Conservation (phyloP, 2,329 filamentous ascomycete species). For the Pyrenochaeta sp. region DNA sequence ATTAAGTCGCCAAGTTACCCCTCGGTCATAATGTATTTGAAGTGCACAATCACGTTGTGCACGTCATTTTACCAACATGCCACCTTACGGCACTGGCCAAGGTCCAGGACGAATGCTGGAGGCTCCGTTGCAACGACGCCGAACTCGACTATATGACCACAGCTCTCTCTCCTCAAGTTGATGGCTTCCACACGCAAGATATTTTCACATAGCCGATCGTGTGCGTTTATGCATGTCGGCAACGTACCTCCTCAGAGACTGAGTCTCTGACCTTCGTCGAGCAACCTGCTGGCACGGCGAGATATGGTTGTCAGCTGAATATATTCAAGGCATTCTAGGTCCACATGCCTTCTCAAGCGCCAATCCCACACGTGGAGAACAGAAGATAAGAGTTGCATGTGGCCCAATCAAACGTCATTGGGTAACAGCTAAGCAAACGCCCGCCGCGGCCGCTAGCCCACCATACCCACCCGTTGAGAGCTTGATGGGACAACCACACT, state of each 20-base stretch:
- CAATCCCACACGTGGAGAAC: constrained; percentile 4
- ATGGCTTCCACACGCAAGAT: background rate
- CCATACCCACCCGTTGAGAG: constrained; percentile 5
- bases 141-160: background rate
- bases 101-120: background rate
- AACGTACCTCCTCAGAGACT: background rate
- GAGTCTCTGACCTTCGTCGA: background rate
- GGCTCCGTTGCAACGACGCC: background rate
- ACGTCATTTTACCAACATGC: too few relatives aligned
- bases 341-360: constrained; percentile 2
- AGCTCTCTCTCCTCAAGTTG: background rate
- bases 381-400: constrained; percentile 28
- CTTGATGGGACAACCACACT: constrained; percentile 22
- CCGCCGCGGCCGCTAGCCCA: constrained; percentile 12
- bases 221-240: background rate
- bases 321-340: background rate
- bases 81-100: too few relatives aligned
- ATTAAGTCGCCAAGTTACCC: too few relatives aligned
- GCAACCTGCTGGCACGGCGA: background rate
- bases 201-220: background rate
- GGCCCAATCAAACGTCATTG: constrained; percentile 8
- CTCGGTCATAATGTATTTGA: too few relatives aligned
- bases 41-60: too few relatives aligned
- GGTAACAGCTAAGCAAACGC: background rate
- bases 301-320: background rate